phyloP scores from a whole-genome alignment of 148 eudicot species.

The Fagopyrum tataricum region DNA sequence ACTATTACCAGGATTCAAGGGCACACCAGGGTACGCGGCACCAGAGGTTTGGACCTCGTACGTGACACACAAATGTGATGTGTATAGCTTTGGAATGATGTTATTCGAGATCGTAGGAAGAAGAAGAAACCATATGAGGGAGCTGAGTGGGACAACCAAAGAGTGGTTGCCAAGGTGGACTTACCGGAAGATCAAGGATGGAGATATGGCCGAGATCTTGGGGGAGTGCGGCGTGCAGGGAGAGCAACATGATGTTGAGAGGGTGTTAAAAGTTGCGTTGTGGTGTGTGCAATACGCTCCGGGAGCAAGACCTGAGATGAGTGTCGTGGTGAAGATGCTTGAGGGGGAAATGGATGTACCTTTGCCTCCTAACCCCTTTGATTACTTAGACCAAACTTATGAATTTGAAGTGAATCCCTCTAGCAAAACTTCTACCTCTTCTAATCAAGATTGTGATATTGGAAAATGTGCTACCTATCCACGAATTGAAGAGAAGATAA shows the following conservation, averaged over 20 bases:
- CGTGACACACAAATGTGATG: constrained; percentile 28
- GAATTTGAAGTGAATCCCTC: background rate
- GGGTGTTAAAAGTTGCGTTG: constrained; percentile 25
- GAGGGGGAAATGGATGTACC: constrained; percentile 26
- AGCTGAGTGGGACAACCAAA: constrained; percentile 15
- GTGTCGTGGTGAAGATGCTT: constrained; percentile 25
- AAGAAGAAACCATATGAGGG: constrained; percentile 19
- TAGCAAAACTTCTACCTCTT: background rate
- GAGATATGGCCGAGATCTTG: constrained; percentile 18
- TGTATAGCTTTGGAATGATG: constrained; percentile 31
- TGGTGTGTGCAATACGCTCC: constrained; percentile 31
- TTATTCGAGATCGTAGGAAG: constrained; percentile 27
- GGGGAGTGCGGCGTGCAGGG: constrained; percentile 11
- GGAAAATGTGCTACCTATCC: background rate
- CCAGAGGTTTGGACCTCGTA: constrained; percentile 30
- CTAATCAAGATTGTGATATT: background rate
- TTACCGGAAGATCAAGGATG: constrained; percentile 13
- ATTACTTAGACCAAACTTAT: constrained; percentile 8
- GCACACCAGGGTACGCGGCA: constrained; percentile 29
- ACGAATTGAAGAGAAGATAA: background rate
- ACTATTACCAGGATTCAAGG: constrained; percentile 9
- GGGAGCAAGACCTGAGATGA: constrained; percentile 25
- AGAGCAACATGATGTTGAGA: constrained; percentile 13
- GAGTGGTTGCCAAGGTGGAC: constrained; percentile 32
- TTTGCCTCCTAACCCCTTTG: constrained; percentile 30